Evolutionary conservation across 257 asterid genomes (phyloP).

Genomic region (Marsdenia floribunda): DNA sequence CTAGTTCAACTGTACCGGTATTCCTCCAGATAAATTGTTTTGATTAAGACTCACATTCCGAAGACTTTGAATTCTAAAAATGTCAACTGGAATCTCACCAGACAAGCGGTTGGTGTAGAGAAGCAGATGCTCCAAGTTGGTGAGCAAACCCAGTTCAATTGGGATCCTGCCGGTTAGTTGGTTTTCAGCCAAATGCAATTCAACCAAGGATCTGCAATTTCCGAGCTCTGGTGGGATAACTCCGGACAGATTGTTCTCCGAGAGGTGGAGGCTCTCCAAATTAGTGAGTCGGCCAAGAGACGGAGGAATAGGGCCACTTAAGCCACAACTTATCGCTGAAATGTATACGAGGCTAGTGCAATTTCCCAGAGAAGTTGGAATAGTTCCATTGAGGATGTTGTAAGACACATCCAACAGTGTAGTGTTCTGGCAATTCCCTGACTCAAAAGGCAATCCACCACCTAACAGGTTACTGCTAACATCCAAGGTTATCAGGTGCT

Average conservation of each 20-base stretch:
- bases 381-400: conserved; percentile 50
- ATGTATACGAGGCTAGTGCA: conserved; percentile 43
- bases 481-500: conserved; percentile 31
- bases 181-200: conserved; percentile 44
- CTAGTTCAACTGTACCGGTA: conserved; percentile 58
- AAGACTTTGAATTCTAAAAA: conserved; percentile 69
- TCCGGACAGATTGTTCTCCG: conserved; percentile 58
- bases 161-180: conserved; percentile 61
- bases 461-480: conserved; percentile 45
- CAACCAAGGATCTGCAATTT: conserved; percentile 50
- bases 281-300: conserved; percentile 52
- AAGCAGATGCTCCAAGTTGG: conserved; percentile 31
- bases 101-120: conserved; percentile 54
- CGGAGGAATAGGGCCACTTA: conserved; percentile 66
- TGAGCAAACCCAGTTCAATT: conserved; percentile 53
- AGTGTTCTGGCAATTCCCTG: conserved; percentile 38
- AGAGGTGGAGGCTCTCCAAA: conserved; percentile 46
- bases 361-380: conserved; percentile 58
- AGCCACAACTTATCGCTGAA: conserved; percentile 45
- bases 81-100: conserved; percentile 58
- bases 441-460: conserved; percentile 48
- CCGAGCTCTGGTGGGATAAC: conserved; percentile 72
- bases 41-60: conserved; percentile 43
- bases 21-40: conserved; percentile 66
- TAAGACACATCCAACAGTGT: conserved; percentile 37